These are phyloP conservation scores for Phytopythium delawarense DNA, from an alignment of 352 stramenopile species.

Conservation along the genomic window DNA sequence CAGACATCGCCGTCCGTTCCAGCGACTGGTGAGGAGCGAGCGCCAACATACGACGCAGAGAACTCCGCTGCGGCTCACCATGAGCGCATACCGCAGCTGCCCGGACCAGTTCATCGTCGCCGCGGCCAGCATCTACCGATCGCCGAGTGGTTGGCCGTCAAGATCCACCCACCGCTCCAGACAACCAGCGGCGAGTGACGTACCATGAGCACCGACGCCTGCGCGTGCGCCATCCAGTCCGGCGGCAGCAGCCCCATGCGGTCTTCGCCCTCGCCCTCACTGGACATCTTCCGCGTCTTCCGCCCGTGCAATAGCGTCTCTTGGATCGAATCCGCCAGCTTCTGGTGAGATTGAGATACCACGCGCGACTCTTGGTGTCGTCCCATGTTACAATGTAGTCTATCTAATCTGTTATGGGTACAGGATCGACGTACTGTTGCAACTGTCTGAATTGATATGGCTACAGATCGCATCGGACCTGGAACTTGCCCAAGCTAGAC, in stretches of 20 bases:
- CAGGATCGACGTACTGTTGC: neutral
- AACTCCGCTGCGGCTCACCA: neutral
- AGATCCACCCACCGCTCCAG: neutral
- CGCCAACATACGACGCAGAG: neutral
- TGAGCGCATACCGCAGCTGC: conserved; percentile 2
- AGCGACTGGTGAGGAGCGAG: neutral
- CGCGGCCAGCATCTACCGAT: conserved; percentile 1
- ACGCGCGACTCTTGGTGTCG: neutral
- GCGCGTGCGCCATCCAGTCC: conserved; percentile 6
- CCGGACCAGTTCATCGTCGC: conserved; percentile 5
- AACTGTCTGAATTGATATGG: neutral
- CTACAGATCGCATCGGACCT: neutral
- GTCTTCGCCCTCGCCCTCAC: neutral
- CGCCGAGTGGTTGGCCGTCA: neutral
- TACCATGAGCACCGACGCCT: conserved; percentile 3
- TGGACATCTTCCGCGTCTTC: neutral
- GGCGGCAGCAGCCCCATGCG: conserved; percentile 6
- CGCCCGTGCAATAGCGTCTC: neutral
- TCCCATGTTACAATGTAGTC: neutral
- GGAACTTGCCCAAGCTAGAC: neutral
- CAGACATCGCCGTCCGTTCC: neutral
- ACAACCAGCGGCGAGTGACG: neutral
- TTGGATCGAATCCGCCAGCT: neutral
- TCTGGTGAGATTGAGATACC: neutral
- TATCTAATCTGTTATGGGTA: conserved; percentile 1